Base-by-base conservation (phyloP, 179 eudicot genomes). In the Heliamphora pulchella region DNA sequence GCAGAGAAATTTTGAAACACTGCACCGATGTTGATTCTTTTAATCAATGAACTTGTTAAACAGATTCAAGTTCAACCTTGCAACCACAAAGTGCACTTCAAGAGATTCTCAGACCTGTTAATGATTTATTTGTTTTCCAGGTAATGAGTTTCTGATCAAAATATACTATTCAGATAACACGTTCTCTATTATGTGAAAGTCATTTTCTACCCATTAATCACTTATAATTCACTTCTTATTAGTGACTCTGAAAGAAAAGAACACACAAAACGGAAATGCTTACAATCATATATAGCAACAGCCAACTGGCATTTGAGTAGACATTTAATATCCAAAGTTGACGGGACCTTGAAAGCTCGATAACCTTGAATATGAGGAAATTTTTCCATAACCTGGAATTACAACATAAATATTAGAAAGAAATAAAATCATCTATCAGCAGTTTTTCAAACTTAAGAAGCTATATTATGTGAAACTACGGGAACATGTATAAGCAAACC, bases 291-390 rank as follows among this genome's bases (percentile, higher is more conserved):
- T 51, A 86, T 80, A 79, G 94, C 97, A 84, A 96, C 87, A 75
- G 92, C 96, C 82, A 96, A 81, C 82, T 96, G 99, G 83, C 89
- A 88, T 85, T 92, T 95, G 72, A 93, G 81, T 80, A 92, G 79
- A 83, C 81, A 84, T 81, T 85, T 83, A 61, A 82, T 82, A 84
- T 92, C 94, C 84, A 87, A 77, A 51, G 80, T 69, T 18, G 88
- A 79, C 72, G 99, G 97, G 66, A 86, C 85, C 81, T 72, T 90
- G 71, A 88, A 89, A 43, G 92, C 86, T 78, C 71, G 86, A 82
- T 90, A 92, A 80, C 87, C 96, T 87, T 77, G 84, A 62, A 96
- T 90, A 79, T 96, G 98, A 69, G 99, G 99, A 87, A 94, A 96
- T 68, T 94, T 96, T 77, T 92, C 91, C 69, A 78, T 83, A 15